phyloP scores from a whole-genome alignment of 257 asterid species.

The Fraxinus quadrangulata region DNA sequence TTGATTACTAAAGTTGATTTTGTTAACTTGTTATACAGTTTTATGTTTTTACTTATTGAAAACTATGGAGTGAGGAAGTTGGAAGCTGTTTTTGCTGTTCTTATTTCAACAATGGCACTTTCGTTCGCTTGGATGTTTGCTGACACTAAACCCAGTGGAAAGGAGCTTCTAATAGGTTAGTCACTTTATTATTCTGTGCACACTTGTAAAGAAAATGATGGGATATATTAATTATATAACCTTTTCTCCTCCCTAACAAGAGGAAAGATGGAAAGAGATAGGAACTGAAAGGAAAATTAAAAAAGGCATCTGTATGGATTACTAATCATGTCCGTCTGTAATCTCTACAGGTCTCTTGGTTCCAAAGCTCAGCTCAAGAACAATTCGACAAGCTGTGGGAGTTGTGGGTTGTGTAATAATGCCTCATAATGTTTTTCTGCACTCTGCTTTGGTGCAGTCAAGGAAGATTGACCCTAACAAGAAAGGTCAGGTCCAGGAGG shows the following conservation, averaged over 20 bases:
- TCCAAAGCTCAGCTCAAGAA: constrained; percentile 90
- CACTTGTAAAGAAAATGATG: not conserved
- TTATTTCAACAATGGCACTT: constrained; percentile 85
- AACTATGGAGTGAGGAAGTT: constrained; percentile 98
- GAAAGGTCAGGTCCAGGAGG: constrained; percentile 87
- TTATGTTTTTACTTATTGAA: constrained; percentile 89
- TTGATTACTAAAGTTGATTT: constrained; percentile 27
- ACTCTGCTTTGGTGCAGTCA: constrained; percentile 96
- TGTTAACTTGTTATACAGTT: constrained; percentile 54
- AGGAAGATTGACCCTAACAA: constrained; percentile 73
- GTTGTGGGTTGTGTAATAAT: constrained; percentile 98
- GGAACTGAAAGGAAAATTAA: not conserved
- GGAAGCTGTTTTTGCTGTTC: constrained; percentile 97
- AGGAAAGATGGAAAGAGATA: not conserved
- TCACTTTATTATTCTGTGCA: constrained; percentile 12
- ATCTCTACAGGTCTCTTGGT: constrained; percentile 69
- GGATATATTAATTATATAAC: not conserved
- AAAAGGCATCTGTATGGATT: not conserved
- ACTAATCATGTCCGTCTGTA: not conserved
- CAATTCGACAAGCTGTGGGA: constrained; percentile 96
- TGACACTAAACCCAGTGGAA: constrained; percentile 78
- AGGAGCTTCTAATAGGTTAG: constrained; percentile 76
- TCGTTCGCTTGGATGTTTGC: constrained; percentile 99
- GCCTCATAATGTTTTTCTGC: constrained; percentile 98
- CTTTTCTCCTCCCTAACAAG: not conserved